Evolutionary conservation across 2,329 filamentous ascomycete genomes (phyloP).

Genomic region (Biscogniauxia marginata): DNA sequence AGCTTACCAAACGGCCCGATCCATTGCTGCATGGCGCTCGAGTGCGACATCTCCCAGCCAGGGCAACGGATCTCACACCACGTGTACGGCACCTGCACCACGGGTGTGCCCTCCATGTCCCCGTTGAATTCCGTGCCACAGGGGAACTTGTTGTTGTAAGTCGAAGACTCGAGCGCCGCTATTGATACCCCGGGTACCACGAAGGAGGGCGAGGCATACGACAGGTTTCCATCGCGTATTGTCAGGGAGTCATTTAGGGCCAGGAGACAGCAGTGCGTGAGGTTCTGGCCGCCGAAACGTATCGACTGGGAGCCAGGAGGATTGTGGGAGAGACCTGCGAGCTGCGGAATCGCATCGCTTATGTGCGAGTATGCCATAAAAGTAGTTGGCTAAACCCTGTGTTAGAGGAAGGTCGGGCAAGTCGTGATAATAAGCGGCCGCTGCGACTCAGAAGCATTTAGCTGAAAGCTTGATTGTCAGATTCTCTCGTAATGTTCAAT

Average conservation of each 20-base stretch:
- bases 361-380: constrained; percentile 10
- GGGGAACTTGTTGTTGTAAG: constrained; percentile 23
- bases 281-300: constrained; percentile 28
- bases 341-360: constrained; percentile 25
- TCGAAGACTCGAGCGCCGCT: constrained; percentile 13
- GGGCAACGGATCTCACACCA: constrained; percentile 31
- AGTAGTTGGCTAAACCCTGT: not conserved
- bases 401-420: not conserved
- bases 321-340: constrained; percentile 18
- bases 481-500: no score
- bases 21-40: constrained; percentile 30
- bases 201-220: constrained; percentile 24
- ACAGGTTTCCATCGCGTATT: constrained; percentile 21
- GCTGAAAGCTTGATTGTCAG: no score
- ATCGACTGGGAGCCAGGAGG: constrained; percentile 14
- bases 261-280: constrained; percentile 31
- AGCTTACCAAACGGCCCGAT: constrained; percentile 33
- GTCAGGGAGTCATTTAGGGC: constrained; percentile 28
- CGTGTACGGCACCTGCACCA: constrained; percentile 26
- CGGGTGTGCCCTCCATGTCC: constrained; percentile 21
- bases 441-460: not conserved
- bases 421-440: not conserved
- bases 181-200: constrained; percentile 23
- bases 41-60: constrained; percentile 32
- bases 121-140: constrained; percentile 28